These are phyloP conservation scores for Acanthamoeba castellanii DNA, from an alignment of 208 protist genomes.

Conservation along the genomic window DNA sequence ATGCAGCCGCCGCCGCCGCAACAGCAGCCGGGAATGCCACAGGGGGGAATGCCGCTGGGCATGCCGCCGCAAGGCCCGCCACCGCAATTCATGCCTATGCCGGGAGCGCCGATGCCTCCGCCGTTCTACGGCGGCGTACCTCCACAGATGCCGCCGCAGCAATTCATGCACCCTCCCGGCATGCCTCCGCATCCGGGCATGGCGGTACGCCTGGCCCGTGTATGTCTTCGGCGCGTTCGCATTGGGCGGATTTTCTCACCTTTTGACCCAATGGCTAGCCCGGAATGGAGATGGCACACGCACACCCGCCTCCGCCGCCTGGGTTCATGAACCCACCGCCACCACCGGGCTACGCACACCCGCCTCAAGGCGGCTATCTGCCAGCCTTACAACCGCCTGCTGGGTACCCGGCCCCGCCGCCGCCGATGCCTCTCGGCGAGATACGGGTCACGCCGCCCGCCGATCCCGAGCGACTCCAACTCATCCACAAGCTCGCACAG, in stretches of 20 bases:
- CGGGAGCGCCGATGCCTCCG: background rate
- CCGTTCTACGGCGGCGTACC: background rate
- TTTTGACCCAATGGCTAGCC: background rate
- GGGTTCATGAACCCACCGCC: background rate
- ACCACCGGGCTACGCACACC: background rate
- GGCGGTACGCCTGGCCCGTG: no score
- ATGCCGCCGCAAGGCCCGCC: background rate
- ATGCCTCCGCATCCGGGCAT: background rate
- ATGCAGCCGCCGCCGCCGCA: background rate
- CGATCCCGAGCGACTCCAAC: constrained; percentile 14
- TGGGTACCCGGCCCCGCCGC: background rate
- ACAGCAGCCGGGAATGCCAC: background rate
- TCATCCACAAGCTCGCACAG: constrained; percentile 77
- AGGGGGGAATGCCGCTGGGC: background rate
- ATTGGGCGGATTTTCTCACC: background rate
- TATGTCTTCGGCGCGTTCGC: background rate
- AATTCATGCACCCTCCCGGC: background rate
- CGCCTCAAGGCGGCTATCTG: background rate
- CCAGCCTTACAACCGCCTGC: background rate
- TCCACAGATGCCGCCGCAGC: background rate
- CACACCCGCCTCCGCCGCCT: background rate
- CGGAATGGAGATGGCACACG: background rate
- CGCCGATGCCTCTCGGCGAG: background rate
- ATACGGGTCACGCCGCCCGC: background rate
- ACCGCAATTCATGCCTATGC: background rate